Base-by-base conservation (phyloP, 306 rosid genomes). In the Arachis hypogaea region DNA sequence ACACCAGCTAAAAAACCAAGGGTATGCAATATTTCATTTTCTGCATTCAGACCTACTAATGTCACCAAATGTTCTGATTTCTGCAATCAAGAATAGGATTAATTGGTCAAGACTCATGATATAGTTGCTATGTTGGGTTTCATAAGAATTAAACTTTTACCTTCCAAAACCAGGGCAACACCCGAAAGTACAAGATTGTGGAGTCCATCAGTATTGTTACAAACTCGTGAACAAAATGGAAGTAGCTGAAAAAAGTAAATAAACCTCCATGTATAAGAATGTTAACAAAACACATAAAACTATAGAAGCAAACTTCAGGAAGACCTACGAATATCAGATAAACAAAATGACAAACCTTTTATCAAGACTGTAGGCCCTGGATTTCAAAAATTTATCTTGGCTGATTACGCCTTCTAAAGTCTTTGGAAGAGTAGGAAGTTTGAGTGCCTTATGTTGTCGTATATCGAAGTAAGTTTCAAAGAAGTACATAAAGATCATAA, bases 161-260 rank as follows among this genome's bases (percentile, higher is more conserved):
- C 96, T 91, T 91, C 98, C 98, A 94, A 81, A 94, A 80, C 97
- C 94, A 94, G 77, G 98, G 98, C 83, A 94, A 81, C 51, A 89
- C 85, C 51, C 95, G 84, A 63, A 72, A 88, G 75, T 84, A 87
- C 82, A 94, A 84, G 77, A 94, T 88, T 73, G 97, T 77, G 58
- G 95, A 89, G 70, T 89, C 95, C 89, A 89, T 88, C 85, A 91
- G 68, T 66, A 94, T 94, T 52, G 97, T 85, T 72, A 94, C 96
- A 47, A 91, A 86, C 86, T 86, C 96, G 5, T 94, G 98, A 86
- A 91, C 66, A 80, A 94, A 94, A 85, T 88, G 96, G 71, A 94
- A 94, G 83, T 83, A 71, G 85, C 98, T 94, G 96, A 66, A 74
- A 29, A 79, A 78, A 81, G 68, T 18, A 56, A 74, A 71, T 18